Percentiles rank a stretch among this genome's conserved stretches.
phyloP scores from a whole-genome alignment of 208 protist genomes.

The Angomonas deanei region DNA sequence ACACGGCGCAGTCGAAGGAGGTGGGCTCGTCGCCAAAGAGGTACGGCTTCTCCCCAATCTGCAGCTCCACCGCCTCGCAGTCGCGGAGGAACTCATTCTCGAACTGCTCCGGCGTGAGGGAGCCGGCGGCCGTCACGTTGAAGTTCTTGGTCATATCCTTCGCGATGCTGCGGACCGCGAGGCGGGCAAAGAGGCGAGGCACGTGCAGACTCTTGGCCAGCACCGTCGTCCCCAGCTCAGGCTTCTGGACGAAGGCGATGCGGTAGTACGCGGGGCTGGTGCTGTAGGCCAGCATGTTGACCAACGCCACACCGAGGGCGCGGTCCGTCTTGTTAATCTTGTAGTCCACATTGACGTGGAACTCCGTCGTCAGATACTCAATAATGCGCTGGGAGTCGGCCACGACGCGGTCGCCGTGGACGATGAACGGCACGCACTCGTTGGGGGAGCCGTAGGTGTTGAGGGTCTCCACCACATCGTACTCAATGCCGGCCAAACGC shows the following conservation, averaged over 20 bases:
- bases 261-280: constrained; percentile 11
- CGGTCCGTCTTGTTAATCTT: constrained; percentile 5
- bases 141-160: constrained; percentile 2
- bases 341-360: constrained; percentile 11
- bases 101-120: constrained; percentile 19
- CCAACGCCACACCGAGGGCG: constrained; percentile 4
- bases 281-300: constrained; percentile 15
- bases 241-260: constrained; percentile 14
- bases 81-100: constrained; percentile 20
- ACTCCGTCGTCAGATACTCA: constrained; percentile 11
- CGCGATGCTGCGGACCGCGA: constrained; percentile 4
- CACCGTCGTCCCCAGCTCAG: neutral
- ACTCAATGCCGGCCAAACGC: constrained; percentile 17
- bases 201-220: neutral
- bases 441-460: constrained; percentile 15
- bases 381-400: constrained; percentile 15
- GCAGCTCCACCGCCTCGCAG: constrained; percentile 15
- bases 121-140: neutral
- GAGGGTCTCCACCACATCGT: constrained; percentile 6
- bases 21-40: constrained; percentile 14
- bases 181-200: constrained; percentile 3
- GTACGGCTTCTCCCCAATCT: constrained; percentile 17
- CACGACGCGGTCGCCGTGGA: constrained; percentile 12
- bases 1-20: constrained; percentile 16
- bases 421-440: constrained; percentile 17